These are phyloP conservation scores for Bruguiera sexangula DNA, from an alignment of 345 rosid species.

Conservation along the genomic window DNA sequence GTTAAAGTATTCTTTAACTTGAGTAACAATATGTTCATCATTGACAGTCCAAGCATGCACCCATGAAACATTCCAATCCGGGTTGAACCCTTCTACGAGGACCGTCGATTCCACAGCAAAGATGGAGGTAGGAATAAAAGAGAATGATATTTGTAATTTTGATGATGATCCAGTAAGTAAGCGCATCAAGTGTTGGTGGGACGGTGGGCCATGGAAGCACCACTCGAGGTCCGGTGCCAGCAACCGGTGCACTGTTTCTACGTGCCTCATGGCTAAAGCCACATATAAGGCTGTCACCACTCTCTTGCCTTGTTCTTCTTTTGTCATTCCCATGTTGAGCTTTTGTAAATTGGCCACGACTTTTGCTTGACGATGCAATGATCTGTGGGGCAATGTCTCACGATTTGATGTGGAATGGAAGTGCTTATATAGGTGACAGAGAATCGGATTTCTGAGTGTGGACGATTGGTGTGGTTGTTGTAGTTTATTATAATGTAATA, in stretches of 20 bases:
- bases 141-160: slow-evolving; percentile 1
- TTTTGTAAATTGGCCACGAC: not conserved
- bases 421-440: not conserved
- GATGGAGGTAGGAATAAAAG: slow-evolving; percentile 20
- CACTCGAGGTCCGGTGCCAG: slow-evolving; percentile 33
- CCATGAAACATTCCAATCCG: slow-evolving; percentile 22
- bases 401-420: not conserved
- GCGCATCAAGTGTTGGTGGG: slow-evolving; percentile 29
- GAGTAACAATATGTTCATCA: slow-evolving; percentile 28
- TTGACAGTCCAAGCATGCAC: slow-evolving; percentile 33
- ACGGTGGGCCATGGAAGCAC: slow-evolving; percentile 42
- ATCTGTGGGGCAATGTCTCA: not conserved
- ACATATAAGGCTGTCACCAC: slow-evolving; percentile 26
- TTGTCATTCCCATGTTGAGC: slow-evolving; percentile 1
- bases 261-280: slow-evolving; percentile 22
- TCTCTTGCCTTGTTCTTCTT: slow-evolving; percentile 9
- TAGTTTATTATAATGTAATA: too few species aligned
- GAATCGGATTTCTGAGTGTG: not conserved
- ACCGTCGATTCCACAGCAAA: slow-evolving; percentile 24
- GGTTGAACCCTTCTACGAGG: slow-evolving; percentile 25
- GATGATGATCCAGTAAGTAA: slow-evolving; percentile 23
- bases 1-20: slow-evolving; percentile 26
- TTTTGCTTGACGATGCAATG: too few species aligned
- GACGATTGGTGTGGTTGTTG: not conserved
- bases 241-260: slow-evolving; percentile 19